Conservation (phyloP, 768 basidiomycete genomes). For the Pleurotus tuoliensis region DNA sequence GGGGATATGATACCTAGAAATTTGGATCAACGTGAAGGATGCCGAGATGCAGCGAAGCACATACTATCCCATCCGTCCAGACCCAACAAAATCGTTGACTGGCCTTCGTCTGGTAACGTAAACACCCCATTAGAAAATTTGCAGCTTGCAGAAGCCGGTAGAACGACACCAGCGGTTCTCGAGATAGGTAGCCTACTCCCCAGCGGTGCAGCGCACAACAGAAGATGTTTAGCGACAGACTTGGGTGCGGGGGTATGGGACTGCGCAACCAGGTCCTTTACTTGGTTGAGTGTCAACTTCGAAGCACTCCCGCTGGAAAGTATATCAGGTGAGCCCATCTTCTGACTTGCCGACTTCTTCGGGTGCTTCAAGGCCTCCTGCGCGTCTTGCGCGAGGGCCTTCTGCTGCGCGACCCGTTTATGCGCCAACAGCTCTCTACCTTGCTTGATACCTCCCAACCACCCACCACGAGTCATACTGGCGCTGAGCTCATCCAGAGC, state of each 20-base stretch:
- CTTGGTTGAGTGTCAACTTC: conserved; percentile 1
- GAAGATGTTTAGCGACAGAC: conserved; percentile 36
- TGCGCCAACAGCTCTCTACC: conserved; percentile 21
- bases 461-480: conserved; percentile 35
- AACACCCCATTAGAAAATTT: conserved; percentile 39
- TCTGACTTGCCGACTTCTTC: background rate
- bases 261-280: conserved; percentile 4
- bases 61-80: conserved; percentile 48
- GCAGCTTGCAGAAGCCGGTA: conserved; percentile 39
- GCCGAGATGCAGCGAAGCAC: conserved; percentile 10
- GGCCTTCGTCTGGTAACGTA: conserved; percentile 27
- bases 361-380: conserved; percentile 3
- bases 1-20: background rate
- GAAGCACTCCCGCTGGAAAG: background rate
- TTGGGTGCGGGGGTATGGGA: conserved; percentile 19
- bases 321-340: background rate
- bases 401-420: conserved; percentile 16
- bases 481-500: conserved; percentile 44
- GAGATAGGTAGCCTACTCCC: conserved; percentile 24
- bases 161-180: conserved; percentile 34
- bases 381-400: conserved; percentile 17
- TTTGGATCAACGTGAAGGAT: too few relatives aligned
- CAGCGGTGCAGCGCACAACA: conserved; percentile 47
- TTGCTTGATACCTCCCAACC: conserved; percentile 43
- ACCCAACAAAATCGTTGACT: conserved; percentile 41